Base-by-base conservation (phyloP, 2,329 filamentous ascomycete species). In the Phialemoniopsis sp. region DNA sequence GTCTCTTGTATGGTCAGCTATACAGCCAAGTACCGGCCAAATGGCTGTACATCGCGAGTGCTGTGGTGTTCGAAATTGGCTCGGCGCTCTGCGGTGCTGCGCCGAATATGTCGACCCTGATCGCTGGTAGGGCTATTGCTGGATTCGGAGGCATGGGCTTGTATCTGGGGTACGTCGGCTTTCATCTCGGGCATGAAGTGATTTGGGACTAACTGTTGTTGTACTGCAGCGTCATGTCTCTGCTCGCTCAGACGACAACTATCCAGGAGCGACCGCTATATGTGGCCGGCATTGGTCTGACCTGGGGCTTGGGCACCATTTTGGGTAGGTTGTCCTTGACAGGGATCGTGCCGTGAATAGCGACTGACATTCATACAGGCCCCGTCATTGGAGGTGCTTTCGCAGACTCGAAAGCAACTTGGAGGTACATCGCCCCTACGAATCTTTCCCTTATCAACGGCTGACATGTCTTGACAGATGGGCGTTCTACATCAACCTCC, bases 401-500 rank as follows among this genome's bases (percentile, higher is more conserved):
- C 31, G 57, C 57, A 5, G 63, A 65, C 18, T 61, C 53, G 6
- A 42, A 55, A 1, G 68, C 61, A 1, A 64, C 59, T 0, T 75
- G 70, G 71, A 45, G 71, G 32, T 72, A 63, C 63, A 44, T 66
- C 12, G 56, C 54, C 8, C 66, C 62, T 41, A 57, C 57, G n/a
- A n/a, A n/a, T n/a, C n/a, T n/a, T n/a, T n/a, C n/a, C n/a, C n/a
- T n/a, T n/a, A n/a, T n/a, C n/a, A n/a, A n/a, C n/a, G n/a, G n/a
- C n/a, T n/a, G n/a, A n/a, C n/a, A n/a, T n/a, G n/a, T n/a, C n/a
- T n/a, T n/a, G n/a, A n/a, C n/a, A n/a, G n/a, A n/a, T 60, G 53
- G 57, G 60, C 57, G 1, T 73, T 73, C 41, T 82, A 82, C 48
- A 70, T 81, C 58, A 81, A 80, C 46, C 60, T 80, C 1, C 56